Conservation (phyloP, 1,139 yeast species). For the Ogataea hybrid region DNA sequence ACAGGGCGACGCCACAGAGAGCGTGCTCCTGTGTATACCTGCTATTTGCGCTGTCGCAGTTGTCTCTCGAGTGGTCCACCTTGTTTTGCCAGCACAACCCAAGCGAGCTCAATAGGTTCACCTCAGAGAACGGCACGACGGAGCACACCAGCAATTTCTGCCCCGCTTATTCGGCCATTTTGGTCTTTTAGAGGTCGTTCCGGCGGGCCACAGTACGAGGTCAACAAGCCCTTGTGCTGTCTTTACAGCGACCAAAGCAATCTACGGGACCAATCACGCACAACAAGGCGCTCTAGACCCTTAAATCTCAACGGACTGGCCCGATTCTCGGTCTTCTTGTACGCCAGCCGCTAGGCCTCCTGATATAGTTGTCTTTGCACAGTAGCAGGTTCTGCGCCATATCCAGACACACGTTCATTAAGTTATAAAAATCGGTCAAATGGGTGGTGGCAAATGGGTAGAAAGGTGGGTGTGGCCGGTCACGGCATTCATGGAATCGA, state of each 20-base stretch:
- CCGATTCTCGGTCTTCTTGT: slow-evolving; percentile 56
- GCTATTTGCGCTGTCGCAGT: too few relatives aligned
- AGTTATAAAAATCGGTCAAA: slow-evolving; percentile 71
- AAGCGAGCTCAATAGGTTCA: slow-evolving; percentile 33
- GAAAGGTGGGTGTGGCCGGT: slow-evolving; percentile 89
- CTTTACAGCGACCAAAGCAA: slow-evolving; percentile 31
- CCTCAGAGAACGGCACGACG: slow-evolving; percentile 41
- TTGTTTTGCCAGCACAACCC: too few relatives aligned
- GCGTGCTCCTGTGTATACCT: slow-evolving; percentile 31
- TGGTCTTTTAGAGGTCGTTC: slow-evolving; percentile 35
- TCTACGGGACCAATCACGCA: too few relatives aligned
- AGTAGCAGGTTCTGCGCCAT: slow-evolving; percentile 82
- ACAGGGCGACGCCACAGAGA: slow-evolving; percentile 53
- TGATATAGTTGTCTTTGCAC: slow-evolving; percentile 77
- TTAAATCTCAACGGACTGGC: slow-evolving; percentile 35
- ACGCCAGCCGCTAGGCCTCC: slow-evolving; percentile 97
- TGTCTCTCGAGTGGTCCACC: too few relatives aligned
- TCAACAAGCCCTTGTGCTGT: slow-evolving; percentile 76
- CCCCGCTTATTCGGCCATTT: slow-evolving; percentile 39
- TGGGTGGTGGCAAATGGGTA: slow-evolving; percentile 97
- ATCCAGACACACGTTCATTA: slow-evolving; percentile 64
- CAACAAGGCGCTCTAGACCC: slow-evolving; percentile 38
- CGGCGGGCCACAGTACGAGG: slow-evolving; percentile 68
- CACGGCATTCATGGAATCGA: slow-evolving; percentile 99
- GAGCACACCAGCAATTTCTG: slow-evolving; percentile 80